These are phyloP conservation scores for Pythium sukuiense DNA, from an alignment of 352 stramenopile species.

Conservation along the genomic window DNA sequence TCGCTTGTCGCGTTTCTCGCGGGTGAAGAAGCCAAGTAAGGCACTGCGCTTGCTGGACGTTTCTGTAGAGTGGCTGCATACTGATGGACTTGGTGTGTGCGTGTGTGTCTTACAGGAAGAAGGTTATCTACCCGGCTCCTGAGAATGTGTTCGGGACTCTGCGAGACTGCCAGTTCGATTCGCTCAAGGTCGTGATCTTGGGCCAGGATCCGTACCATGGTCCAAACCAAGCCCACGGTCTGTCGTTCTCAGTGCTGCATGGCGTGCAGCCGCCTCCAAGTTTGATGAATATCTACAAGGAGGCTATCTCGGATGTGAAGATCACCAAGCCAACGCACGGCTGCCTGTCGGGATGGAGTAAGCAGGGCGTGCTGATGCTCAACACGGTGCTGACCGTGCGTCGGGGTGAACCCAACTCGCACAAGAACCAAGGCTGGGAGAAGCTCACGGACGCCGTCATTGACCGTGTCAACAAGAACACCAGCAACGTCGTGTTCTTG, in stretches of 20 bases:
- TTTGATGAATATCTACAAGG: slow-evolving; percentile 98
- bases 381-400: slow-evolving; percentile 98
- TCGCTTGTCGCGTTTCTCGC: slow-evolving; percentile 47
- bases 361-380: slow-evolving; percentile 97
- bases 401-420: slow-evolving; percentile 90
- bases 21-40: slow-evolving; percentile 43
- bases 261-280: slow-evolving; percentile 92
- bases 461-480: slow-evolving; percentile 69
- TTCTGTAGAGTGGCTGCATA: too few species aligned
- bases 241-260: slow-evolving; percentile 91
- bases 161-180: slow-evolving; percentile 84
- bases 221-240: slow-evolving; percentile 78
- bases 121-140: slow-evolving; percentile 86
- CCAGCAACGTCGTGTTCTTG: slow-evolving; percentile 95
- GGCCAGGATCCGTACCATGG: slow-evolving; percentile 93
- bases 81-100: neutral
- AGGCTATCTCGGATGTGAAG: slow-evolving; percentile 82
- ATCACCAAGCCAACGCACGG: slow-evolving; percentile 86
- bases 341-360: slow-evolving; percentile 91
- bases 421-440: slow-evolving; percentile 97
- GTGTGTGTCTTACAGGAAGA: slow-evolving; percentile 35
- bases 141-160: slow-evolving; percentile 89
- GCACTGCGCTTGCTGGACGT: too few species aligned
- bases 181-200: slow-evolving; percentile 92
- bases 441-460: slow-evolving; percentile 96